Base-by-base conservation (phyloP, 768 basidiomycete genomes). In the Xerocomus spinulosus region DNA sequence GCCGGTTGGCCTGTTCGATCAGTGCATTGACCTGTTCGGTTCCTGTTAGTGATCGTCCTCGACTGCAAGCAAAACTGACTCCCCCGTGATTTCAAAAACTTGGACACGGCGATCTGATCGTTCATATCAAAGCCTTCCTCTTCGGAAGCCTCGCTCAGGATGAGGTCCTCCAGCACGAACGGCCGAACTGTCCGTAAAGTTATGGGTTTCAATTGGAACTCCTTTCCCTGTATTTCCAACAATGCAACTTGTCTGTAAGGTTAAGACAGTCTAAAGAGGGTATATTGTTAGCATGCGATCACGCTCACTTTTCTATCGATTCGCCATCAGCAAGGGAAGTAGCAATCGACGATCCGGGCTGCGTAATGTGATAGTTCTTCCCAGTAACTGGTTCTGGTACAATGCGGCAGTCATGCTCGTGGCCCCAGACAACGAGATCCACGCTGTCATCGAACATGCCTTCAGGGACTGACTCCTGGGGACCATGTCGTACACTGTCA, bases 321-420 rank as follows among this genome's bases (percentile, higher is more conserved):
- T 99, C 96, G 2, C 96, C 96, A 44, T 94, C 90, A 1, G 93
- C 88, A 18, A 99, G 73, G 26, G 89, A 92, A 1, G 96, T 99
- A 1, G 96, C 96, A 3, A 99, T 84, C 0, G 88, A 90, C 0
- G 92, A 94, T 2, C 96, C 96, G 4, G 96, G 96, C 66, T 99
- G 96, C 2, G 85, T 80, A 59, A 99, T 92, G 59, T 79, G 83
- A 69, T 99, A 99, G 14, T 78, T 78, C 66, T 95, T 94, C 12
- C 90, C 92, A 4, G 91, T 84, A 8, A 99, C 95, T 5, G 82
- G 78, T 59, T 96, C 92, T 1, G 96, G 95, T 2, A 82, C 73
- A 45, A 95, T 88, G 25, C 94, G 81, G 60, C 95, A 98, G 66
- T 98, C 96, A 62, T 99, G 96, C 66, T 99, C 96, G 64, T 99